A percentile compares a stretch with the other conserved stretches of the same genome.
phyloP scores from a whole-genome alignment of 2,329 filamentous ascomycete genomes.

The Arthrobotrys pseudoclavata region DNA sequence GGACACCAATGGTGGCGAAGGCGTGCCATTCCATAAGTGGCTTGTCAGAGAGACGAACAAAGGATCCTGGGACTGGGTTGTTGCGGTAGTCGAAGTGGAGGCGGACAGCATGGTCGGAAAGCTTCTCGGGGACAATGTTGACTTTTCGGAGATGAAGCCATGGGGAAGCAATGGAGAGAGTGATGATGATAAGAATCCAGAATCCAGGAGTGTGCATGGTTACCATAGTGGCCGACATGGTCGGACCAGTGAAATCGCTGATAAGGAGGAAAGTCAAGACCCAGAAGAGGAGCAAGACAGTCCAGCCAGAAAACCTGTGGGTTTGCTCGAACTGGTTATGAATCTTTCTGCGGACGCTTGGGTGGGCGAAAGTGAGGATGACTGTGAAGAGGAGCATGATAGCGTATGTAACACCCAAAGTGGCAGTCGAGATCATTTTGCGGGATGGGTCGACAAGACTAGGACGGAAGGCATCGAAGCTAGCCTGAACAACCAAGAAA shows the following conservation, averaged over 20 bases:
- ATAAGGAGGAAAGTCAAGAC: conserved; percentile 71
- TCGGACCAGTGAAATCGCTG: conserved; percentile 65
- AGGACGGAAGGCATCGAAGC: conserved; percentile 62
- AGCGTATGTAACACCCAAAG: conserved; percentile 72
- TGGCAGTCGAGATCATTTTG: conserved; percentile 64
- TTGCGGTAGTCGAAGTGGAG: conserved; percentile 77
- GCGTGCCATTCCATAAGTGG: conserved; percentile 80
- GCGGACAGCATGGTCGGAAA: conserved; percentile 80
- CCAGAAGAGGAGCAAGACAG: conserved; percentile 76
- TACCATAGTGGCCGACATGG: conserved; percentile 46
- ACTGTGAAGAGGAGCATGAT: conserved; percentile 72
- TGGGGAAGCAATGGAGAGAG: conserved; percentile 76
- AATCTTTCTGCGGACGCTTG: conserved; percentile 73
- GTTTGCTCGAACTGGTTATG: conserved; percentile 79
- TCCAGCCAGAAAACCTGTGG: conserved; percentile 82
- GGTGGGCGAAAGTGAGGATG: conserved; percentile 76
- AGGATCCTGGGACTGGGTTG: conserved; percentile 71
- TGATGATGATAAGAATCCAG: conserved; percentile 78
- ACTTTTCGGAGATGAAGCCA: conserved; percentile 81
- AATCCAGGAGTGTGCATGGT: conserved; percentile 71
- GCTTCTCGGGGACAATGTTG: conserved; percentile 74
- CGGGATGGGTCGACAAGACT: conserved; percentile 55
- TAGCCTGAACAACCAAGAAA: conserved; percentile 65
- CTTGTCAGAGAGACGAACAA: conserved; percentile 73
- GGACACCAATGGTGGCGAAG: conserved; percentile 79